phyloP scores from a whole-genome alignment of 805 yeast species.

The Maudiozyma turicensis region DNA sequence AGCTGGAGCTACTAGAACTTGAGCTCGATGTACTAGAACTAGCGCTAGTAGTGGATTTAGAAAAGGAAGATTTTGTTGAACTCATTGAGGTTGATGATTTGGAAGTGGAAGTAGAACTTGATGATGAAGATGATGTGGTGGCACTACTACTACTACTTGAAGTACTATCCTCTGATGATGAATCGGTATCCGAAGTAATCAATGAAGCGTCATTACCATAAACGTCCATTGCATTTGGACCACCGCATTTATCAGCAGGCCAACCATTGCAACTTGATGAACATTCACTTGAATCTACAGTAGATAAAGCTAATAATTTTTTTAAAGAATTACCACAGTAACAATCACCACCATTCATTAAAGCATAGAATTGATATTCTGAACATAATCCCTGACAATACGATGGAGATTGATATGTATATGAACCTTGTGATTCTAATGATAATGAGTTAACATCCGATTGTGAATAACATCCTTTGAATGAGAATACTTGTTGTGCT shows the following conservation, averaged over 20 bases:
- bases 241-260: conserved; percentile 55
- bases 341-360: conserved; percentile 46
- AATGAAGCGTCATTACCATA: conserved; percentile 29
- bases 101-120: not conserved
- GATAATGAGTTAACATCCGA: conserved; percentile 16
- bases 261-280: conserved; percentile 49
- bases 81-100: not conserved
- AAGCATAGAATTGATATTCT: conserved; percentile 41
- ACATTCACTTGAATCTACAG: conserved; percentile 38
- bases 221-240: conserved; percentile 39
- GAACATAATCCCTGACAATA: conserved; percentile 48
- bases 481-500: conserved; percentile 23
- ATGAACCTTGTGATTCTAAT: conserved; percentile 35
- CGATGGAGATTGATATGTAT: conserved; percentile 48
- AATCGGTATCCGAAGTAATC: not conserved
- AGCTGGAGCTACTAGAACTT: not conserved
- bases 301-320: conserved; percentile 32
- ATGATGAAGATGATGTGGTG: not conserved
- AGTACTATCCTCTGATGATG: not conserved
- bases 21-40: not conserved
- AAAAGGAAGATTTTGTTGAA: not conserved
- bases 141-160: not conserved
- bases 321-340: conserved; percentile 48
- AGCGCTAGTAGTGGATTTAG: not conserved
- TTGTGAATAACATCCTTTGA: conserved; percentile 32